phyloP scores from a whole-genome alignment of 2,329 filamentous ascomycete species.

The Pseudogymnoascus sp. region DNA sequence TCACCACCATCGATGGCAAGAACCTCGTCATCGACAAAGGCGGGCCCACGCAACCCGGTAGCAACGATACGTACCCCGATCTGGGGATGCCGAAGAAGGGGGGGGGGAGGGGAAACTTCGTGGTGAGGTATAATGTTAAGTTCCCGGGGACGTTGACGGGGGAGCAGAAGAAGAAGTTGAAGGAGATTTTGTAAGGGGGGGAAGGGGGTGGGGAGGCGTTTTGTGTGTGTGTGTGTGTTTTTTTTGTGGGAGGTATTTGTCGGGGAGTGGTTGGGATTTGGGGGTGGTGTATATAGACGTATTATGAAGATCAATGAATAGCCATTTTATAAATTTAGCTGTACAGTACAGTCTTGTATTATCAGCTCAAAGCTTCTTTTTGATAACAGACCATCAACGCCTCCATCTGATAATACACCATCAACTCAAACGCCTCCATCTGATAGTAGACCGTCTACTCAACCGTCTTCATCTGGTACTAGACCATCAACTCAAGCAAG shows the following conservation, averaged over 20 bases:
- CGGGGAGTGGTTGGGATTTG: neutral
- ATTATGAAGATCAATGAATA: neutral
- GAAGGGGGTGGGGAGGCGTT: neutral
- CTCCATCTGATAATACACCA: too few species aligned
- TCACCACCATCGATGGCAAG: conserved; percentile 87
- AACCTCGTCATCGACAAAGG: conserved; percentile 69
- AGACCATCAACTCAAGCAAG: too few species aligned
- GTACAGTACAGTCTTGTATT: too few species aligned
- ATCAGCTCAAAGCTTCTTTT: too few species aligned
- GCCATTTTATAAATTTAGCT: neutral
- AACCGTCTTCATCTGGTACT: too few species aligned
- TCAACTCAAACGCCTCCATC: too few species aligned
- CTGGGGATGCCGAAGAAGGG: conserved; percentile 88
- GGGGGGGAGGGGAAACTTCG: conserved; percentile 72
- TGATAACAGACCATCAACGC: too few species aligned
- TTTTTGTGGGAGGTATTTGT: neutral
- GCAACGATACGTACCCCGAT: conserved; percentile 70
- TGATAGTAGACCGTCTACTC: too few species aligned
- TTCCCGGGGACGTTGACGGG: conserved; percentile 73
- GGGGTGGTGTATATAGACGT: neutral
- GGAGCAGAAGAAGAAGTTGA: conserved; percentile 71
- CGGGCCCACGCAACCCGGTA: conserved; percentile 79
- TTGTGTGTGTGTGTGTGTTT: neutral
- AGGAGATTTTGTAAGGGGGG: conserved; percentile 56
- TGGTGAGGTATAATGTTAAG: conserved; percentile 85